phyloP scores from a whole-genome alignment of 192 early-diverging fungal species.

The Coemansia sp. region DNA sequence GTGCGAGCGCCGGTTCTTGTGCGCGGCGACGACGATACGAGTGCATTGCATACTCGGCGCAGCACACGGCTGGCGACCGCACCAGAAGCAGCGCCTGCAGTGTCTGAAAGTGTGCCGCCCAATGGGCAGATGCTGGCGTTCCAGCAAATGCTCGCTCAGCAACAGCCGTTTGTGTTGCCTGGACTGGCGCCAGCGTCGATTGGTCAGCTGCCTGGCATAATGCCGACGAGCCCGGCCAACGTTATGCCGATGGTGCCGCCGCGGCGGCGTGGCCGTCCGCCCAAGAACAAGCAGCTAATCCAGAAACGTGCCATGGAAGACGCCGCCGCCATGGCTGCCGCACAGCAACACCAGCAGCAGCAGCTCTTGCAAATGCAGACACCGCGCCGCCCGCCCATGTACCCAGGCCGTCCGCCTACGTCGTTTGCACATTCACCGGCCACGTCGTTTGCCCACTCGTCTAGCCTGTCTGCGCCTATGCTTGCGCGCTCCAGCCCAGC shows the following conservation, averaged over 20 bases:
- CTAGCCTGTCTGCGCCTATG: background rate
- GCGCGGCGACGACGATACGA: background rate
- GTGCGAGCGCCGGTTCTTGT: slow-evolving; percentile 20
- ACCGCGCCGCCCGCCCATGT: slow-evolving; percentile 5
- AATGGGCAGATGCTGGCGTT: slow-evolving; percentile 23
- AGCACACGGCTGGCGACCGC: slow-evolving; percentile 21
- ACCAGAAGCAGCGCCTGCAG: slow-evolving; percentile 4
- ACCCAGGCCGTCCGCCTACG: slow-evolving; percentile 17
- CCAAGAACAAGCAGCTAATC: slow-evolving; percentile 54
- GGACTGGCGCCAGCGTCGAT: slow-evolving; percentile 1
- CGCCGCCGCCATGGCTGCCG: slow-evolving; percentile 26
- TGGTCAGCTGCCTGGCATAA: background rate
- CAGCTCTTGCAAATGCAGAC: slow-evolving; percentile 14
- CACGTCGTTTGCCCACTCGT: background rate
- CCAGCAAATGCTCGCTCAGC: slow-evolving; percentile 42
- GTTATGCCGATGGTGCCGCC: slow-evolving; percentile 17
- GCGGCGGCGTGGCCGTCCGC: slow-evolving; percentile 44
- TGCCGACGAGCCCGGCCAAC: background rate
- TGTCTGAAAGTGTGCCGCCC: background rate
- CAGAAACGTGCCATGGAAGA: slow-evolving; percentile 47
- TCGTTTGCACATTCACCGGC: background rate
- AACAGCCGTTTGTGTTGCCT: slow-evolving; percentile 10
- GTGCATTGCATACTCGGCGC: slow-evolving; percentile 37
- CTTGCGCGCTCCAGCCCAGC: background rate
- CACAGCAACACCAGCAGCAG: slow-evolving; percentile 10